Conservation (phyloP, 192 early-diverging fungal species). For the Coemansia reversa region DNA sequence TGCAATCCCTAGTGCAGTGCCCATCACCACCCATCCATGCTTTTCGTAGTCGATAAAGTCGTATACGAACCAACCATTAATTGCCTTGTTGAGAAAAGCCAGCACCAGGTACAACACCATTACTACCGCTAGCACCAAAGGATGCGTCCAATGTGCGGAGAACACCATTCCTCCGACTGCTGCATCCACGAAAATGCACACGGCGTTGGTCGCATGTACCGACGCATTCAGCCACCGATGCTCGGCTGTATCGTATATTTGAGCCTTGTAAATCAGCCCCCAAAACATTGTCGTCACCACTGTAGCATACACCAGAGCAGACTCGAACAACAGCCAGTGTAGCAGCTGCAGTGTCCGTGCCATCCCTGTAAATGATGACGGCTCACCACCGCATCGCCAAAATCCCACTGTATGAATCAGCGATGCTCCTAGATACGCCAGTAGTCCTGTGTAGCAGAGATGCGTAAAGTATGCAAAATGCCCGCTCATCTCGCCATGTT, state of each 20-base stretch:
- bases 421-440: slow-evolving; percentile 27
- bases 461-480: slow-evolving; percentile 51
- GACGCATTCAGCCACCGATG: slow-evolving; percentile 34
- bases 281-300: slow-evolving; percentile 40
- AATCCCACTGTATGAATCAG: slow-evolving; percentile 19
- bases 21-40: slow-evolving; percentile 15
- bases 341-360: slow-evolving; percentile 32
- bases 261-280: slow-evolving; percentile 28
- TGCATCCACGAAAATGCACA: slow-evolving; percentile 25
- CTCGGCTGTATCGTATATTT: slow-evolving; percentile 3
- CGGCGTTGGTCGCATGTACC: slow-evolving; percentile 35
- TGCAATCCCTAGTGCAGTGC: slow-evolving; percentile 19
- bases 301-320: slow-evolving; percentile 30
- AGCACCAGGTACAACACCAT: slow-evolving; percentile 31
- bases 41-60: slow-evolving; percentile 39
- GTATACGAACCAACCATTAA: slow-evolving; percentile 43
- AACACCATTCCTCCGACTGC: slow-evolving; percentile 31
- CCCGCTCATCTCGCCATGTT: slow-evolving; percentile 11
- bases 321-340: slow-evolving; percentile 50
- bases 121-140: slow-evolving; percentile 15
- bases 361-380: slow-evolving; percentile 21
- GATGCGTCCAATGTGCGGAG: slow-evolving; percentile 42
- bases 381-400: slow-evolving; percentile 3
- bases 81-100: slow-evolving; percentile 35
- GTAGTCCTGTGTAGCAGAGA: slow-evolving; percentile 44